Evolutionary conservation across 768 basidiomycete genomes (phyloP).

Genomic region (Boletus speciosus): DNA sequence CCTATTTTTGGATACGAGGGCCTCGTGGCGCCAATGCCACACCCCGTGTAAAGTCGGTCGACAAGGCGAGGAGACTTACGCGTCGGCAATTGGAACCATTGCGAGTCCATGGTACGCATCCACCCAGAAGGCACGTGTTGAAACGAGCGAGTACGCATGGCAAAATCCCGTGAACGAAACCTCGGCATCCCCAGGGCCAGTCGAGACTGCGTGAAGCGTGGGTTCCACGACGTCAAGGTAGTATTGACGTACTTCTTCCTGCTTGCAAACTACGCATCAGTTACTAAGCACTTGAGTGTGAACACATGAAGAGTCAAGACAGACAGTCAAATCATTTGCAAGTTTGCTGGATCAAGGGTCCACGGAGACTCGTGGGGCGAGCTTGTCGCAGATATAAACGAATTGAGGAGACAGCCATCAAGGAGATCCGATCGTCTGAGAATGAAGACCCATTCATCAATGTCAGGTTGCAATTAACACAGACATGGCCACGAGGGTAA

Average conservation of each 20-base stretch:
- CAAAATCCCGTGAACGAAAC: conserved; percentile 31
- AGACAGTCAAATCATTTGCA: not conserved
- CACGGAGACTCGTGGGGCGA: conserved; percentile 5
- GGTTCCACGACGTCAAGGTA: conserved; percentile 28
- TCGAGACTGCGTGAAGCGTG: conserved; percentile 23
- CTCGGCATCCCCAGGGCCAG: not conserved
- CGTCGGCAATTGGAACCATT: conserved; percentile 84
- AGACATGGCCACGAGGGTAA: conserved; percentile 18
- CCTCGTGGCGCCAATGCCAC: conserved; percentile 18
- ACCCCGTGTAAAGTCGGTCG: conserved; percentile 1
- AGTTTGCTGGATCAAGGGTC: conserved; percentile 17
- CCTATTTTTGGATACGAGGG: conserved; percentile 11
- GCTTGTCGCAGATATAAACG: not conserved
- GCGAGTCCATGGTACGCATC: conserved; percentile 78
- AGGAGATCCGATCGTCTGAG: conserved; percentile 6
- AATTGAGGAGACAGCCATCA: conserved; percentile 5
- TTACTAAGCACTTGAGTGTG: conserved; percentile 4
- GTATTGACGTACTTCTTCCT: conserved; percentile 37
- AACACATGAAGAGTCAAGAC: conserved; percentile 7
- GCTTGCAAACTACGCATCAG: conserved; percentile 19
- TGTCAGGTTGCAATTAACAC: not conserved
- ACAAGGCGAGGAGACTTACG: conserved; percentile 43
- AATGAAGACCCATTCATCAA: conserved; percentile 8
- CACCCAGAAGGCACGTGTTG: conserved; percentile 78
- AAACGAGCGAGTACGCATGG: conserved; percentile 57